Base-by-base conservation (phyloP, 768 basidiomycete genomes). In the Rossbeevera mucosa region DNA sequence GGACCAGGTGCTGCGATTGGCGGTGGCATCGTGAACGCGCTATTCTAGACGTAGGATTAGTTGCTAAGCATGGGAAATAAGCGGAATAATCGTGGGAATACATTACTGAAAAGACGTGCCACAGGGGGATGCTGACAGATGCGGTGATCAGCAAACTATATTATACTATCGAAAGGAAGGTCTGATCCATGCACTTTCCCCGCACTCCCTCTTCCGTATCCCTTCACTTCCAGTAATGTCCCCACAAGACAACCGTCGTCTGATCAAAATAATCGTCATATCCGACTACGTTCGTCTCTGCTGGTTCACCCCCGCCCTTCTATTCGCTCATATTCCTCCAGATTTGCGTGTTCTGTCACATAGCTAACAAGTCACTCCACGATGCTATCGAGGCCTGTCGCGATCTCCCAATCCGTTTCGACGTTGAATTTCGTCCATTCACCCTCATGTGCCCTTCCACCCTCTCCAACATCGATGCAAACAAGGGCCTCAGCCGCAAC, bases 11-110 rank as follows among this genome's bases (percentile, higher is more conserved):
- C 74, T 55, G 75, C 75, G 20, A 57, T 79, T 42, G 74, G 74
- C 24, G 67, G 72, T 46, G 76, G 69, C 13, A 60, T 80, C 22
- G 65, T 81, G 55, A 71, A 78, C 56, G 62, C 75, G n/a, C 71
- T 79, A 33, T 79, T 80, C 64, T 81, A 66, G 55, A 38, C 26
- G 49, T 62, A 55, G 48, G 41, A 47, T 38, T 51, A 52, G 48
- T 60, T 52, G 47, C 43, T 60, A 47, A 49, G 51, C 52, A 60
- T 66, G 64, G 21, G 61, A 64, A 56, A 21, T 28, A 1, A 42
- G 44, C 30, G 44, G 43, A 14, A n/a, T 61, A 5, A 38, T 28
- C 44, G 64, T 68, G 64, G 29, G 57, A 67, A 57, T 50, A 7
- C 16, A 53, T 31, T 70, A 47, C 68, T 33, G 7, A 50, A 66